Base-by-base conservation (phyloP, 305 asterid species). In the Fraxinus floribunda region DNA sequence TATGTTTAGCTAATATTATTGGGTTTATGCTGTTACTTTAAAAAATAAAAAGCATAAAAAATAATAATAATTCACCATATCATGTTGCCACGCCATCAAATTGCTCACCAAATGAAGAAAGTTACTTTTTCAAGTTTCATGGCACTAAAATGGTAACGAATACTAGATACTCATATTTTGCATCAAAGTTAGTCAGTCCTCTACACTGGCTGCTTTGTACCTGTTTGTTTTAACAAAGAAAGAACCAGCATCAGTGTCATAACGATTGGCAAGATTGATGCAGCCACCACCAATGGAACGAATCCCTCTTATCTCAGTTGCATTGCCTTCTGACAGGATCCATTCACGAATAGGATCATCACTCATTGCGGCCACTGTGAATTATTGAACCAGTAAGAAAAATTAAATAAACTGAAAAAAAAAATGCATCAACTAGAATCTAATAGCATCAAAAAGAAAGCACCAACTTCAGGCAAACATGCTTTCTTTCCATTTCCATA, bases 241-340 rank as follows among this genome's bases (percentile, higher is more conserved):
- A 16, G 98, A 84, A 84, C 97, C 97, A 57, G 84, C 97, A 91
- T 94, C 97, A 0, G 99, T 93, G 85, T 92, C 94, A 66, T 94
- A 94, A 68, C 97, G 92, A 74, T 71, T 90, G 78, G 99, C 98
- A 38, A 79, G 90, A 83, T 90, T 96, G 81, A 96, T 91, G 92
- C 99, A 96, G 79, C 99, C 99, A 74, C 99, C 99, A 62, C 98
- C 98, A 81, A 96, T 80, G 7, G 99, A 79, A 80, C 95, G 92
- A 82, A 89, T 94, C 78, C 97, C 91, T 2, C 89, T 91, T 78
- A 96, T 91, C 85, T 91, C 87, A 79, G 93, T 91, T 76, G 98
- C 98, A 83, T 94, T 93, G 83, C 98, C 99, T 88, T 93, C 98
- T 3, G 98, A 88, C 9, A 94, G 84, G 82, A 96, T 93, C 99